Evolutionary conservation across 2,329 filamentous ascomycete species (phyloP).

Genomic region (Hypoxylon sp.): DNA sequence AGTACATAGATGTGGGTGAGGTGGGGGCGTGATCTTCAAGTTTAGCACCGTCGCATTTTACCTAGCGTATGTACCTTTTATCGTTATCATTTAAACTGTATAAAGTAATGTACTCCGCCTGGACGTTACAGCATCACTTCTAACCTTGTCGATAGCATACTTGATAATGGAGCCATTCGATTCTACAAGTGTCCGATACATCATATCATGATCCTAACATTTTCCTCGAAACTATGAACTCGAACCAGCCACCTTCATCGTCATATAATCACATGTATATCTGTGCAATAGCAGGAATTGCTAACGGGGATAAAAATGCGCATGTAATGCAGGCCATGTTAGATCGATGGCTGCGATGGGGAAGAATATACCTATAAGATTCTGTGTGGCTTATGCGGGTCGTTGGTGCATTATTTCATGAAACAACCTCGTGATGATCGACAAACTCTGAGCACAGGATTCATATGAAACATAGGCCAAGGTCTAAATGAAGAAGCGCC

Average conservation of each 20-base stretch:
- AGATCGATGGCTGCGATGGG: constrained; percentile 1
- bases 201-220: constrained; percentile 26
- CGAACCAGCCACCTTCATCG: constrained; percentile 14
- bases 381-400: constrained; percentile 23
- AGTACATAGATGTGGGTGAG: constrained; percentile 13
- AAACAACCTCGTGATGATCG: constrained; percentile 44
- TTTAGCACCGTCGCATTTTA: constrained; percentile 31
- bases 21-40: constrained; percentile 16
- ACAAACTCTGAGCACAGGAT: constrained; percentile 33
- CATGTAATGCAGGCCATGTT: constrained; percentile 9
- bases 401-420: constrained; percentile 37
- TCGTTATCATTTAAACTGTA: constrained; percentile 37
- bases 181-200: constrained; percentile 13
- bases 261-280: constrained; percentile 12
- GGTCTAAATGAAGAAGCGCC: constrained; percentile 32
- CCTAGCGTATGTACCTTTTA: constrained; percentile 31
- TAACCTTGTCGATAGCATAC: constrained; percentile 38
- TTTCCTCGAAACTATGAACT: constrained; percentile 18
- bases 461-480: constrained; percentile 39
- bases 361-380: constrained; percentile 12
- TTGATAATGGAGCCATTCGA: constrained; percentile 19
- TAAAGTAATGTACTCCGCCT: constrained; percentile 32
- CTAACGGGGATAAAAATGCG: neutral
- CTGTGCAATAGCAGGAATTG: constrained; percentile 3
- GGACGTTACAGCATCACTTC: constrained; percentile 26